A percentile compares a stretch with the other conserved stretches of the same genome.
Evolutionary conservation across 2,329 filamentous ascomycete genomes (phyloP).

Genomic region (Aspergillus novoparasiticus): DNA sequence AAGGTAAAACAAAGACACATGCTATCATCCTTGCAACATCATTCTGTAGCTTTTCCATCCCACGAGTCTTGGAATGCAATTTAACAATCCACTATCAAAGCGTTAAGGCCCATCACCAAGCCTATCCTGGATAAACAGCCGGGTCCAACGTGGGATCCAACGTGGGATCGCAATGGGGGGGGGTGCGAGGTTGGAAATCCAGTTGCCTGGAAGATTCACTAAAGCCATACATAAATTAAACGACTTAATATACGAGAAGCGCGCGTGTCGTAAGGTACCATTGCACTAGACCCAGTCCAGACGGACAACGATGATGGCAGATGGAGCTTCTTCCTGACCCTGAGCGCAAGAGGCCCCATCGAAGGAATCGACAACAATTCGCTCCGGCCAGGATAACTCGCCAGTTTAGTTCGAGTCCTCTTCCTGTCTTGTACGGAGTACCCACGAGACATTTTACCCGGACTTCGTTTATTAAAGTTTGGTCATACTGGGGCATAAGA

Average conservation of each 20-base stretch:
- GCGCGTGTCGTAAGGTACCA: not conserved
- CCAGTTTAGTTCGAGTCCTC: not conserved
- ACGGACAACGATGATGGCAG: not conserved
- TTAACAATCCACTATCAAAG: not conserved
- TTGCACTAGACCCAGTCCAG: not conserved
- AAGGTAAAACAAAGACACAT: not conserved
- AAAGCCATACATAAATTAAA: not conserved
- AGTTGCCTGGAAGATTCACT: not conserved
- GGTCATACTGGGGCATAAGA: constrained; percentile 11
- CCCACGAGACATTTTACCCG: not conserved
- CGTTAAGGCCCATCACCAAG: not conserved
- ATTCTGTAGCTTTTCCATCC: not conserved
- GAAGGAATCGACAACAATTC: not conserved
- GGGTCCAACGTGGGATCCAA: not conserved
- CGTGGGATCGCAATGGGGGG: not conserved
- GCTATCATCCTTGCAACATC: not conserved
- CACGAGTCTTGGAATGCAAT: not conserved
- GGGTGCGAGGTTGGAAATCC: not conserved
- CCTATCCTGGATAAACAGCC: constrained; percentile 1
- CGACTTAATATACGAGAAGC: constrained; percentile 1
- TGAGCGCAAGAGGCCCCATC: not conserved
- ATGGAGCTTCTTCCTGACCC: not conserved
- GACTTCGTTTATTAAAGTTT: constrained; percentile 21
- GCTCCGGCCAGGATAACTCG: not conserved
- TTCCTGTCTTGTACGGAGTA: too few relatives aligned